Conservation (phyloP, 1,139 yeast species). For the Zhuliangozyma parablackwelliae region DNA sequence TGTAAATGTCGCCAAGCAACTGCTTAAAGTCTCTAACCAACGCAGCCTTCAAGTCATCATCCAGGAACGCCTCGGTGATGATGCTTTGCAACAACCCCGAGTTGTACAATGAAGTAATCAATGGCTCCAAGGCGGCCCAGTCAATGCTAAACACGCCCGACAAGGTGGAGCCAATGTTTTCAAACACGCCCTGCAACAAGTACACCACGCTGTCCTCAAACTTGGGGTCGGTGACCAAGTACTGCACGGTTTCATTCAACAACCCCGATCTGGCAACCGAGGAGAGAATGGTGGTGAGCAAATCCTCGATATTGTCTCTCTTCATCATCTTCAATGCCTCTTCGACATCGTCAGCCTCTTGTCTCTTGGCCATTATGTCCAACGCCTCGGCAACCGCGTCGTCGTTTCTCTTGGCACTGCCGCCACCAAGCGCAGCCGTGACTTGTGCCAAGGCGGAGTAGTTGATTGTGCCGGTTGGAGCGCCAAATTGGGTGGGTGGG, state of each 20-base stretch:
- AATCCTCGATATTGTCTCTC: constrained; percentile 33
- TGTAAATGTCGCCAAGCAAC: constrained; percentile 1
- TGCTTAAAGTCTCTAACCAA: constrained; percentile 7
- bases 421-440: constrained; percentile 7
- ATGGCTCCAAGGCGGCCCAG: constrained; percentile 20
- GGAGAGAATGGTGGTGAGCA: constrained; percentile 27
- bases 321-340: constrained; percentile 11
- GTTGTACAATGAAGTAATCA: constrained; percentile 17
- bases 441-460: constrained; percentile 8
- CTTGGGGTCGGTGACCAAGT: constrained; percentile 22
- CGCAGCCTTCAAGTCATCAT: constrained; percentile 22
- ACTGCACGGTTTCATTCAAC: constrained; percentile 21
- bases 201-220: constrained; percentile 26
- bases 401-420: background rate
- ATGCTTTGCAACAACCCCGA: constrained; percentile 27
- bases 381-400: constrained; percentile 6
- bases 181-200: constrained; percentile 22
- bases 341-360: constrained; percentile 9
- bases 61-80: constrained; percentile 22
- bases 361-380: constrained; percentile 6
- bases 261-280: constrained; percentile 28
- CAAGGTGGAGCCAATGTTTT: constrained; percentile 14
- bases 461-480: constrained; percentile 8
- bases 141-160: constrained; percentile 14
- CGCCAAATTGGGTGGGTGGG: constrained; percentile 9